These are phyloP conservation scores for Phaffomyces thermotolerans DNA, from an alignment of 805 yeast species.

Conservation along the genomic window DNA sequence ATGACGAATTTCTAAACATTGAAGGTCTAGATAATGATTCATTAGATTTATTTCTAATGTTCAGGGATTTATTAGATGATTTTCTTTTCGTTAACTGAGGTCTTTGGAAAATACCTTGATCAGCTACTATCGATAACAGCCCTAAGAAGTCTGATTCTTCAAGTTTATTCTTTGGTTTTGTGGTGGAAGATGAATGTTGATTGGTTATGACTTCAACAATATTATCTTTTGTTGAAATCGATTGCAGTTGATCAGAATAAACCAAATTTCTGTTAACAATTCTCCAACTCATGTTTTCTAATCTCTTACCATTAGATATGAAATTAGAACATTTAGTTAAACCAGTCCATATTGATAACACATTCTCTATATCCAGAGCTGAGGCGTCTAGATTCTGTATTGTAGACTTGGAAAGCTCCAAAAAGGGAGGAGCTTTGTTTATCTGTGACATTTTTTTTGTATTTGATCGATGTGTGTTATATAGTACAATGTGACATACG, in stretches of 20 bases:
- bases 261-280: slow-evolving; percentile 25
- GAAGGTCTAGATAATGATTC: slow-evolving; percentile 15
- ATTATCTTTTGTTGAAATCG: slow-evolving; percentile 2
- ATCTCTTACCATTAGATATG: slow-evolving; percentile 23
- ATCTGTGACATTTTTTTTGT: slow-evolving; percentile 11
- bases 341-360: slow-evolving; percentile 36
- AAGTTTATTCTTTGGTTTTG: slow-evolving; percentile 16
- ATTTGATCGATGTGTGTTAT: background rate
- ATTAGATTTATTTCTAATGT: slow-evolving; percentile 7
- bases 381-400: slow-evolving; percentile 21
- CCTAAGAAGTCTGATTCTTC: slow-evolving; percentile 23
- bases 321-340: slow-evolving; percentile 24
- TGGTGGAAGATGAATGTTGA: slow-evolving; percentile 1
- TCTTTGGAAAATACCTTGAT: slow-evolving; percentile 15
- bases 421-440: slow-evolving; percentile 24
- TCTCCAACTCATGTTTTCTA: slow-evolving; percentile 28
- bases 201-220: slow-evolving; percentile 5
- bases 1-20: slow-evolving; percentile 20
- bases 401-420: slow-evolving; percentile 23
- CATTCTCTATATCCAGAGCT: slow-evolving; percentile 31
- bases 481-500: slow-evolving; percentile 1
- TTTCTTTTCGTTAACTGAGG: slow-evolving; percentile 17
- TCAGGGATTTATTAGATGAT: slow-evolving; percentile 15
- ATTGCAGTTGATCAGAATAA: slow-evolving; percentile 10
- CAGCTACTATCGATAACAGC: slow-evolving; percentile 22